Evolutionary conservation across 2,329 filamentous ascomycete species (phyloP).

Genomic region (Colletotrichum sansevieriae): DNA sequence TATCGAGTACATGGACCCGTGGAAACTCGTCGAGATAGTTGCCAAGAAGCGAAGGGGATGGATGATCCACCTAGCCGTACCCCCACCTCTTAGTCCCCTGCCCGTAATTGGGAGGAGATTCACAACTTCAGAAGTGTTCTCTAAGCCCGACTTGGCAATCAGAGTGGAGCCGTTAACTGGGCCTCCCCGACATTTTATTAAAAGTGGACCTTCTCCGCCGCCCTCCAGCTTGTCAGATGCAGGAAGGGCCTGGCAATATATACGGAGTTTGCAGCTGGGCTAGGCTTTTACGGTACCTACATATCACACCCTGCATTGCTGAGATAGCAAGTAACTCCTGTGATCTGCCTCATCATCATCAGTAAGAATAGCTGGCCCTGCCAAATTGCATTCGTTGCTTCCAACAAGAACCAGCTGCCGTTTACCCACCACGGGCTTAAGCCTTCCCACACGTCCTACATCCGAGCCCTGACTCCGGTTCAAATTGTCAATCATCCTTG

Average conservation of each 20-base stretch:
- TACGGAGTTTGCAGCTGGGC: conserved; percentile 4
- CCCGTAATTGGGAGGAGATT: conserved; percentile 16
- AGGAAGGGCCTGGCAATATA: conserved; percentile 9
- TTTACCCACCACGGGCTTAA: conserved; percentile 35
- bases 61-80: conserved; percentile 36
- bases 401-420: conserved; percentile 17
- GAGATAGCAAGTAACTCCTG: conserved; percentile 1
- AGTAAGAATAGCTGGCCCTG: neutral
- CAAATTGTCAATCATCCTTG: conserved; percentile 31
- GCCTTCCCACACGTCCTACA: conserved; percentile 28
- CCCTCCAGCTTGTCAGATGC: conserved; percentile 21
- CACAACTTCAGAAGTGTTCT: neutral
- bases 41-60: conserved; percentile 1
- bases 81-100: conserved; percentile 22
- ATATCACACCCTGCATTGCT: conserved; percentile 8
- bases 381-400: neutral
- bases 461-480: conserved; percentile 27
- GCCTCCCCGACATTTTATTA: conserved; percentile 26
- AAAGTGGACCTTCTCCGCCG: conserved; percentile 19
- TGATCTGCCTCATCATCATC: neutral
- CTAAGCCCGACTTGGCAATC: conserved; percentile 5
- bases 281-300: conserved; percentile 35
- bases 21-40: neutral
- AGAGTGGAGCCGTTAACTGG: conserved; percentile 1
- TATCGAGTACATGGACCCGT: neutral